These are phyloP conservation scores for Globisporangium polare DNA, from an alignment of 352 stramenopile genomes.

Conservation along the genomic window DNA sequence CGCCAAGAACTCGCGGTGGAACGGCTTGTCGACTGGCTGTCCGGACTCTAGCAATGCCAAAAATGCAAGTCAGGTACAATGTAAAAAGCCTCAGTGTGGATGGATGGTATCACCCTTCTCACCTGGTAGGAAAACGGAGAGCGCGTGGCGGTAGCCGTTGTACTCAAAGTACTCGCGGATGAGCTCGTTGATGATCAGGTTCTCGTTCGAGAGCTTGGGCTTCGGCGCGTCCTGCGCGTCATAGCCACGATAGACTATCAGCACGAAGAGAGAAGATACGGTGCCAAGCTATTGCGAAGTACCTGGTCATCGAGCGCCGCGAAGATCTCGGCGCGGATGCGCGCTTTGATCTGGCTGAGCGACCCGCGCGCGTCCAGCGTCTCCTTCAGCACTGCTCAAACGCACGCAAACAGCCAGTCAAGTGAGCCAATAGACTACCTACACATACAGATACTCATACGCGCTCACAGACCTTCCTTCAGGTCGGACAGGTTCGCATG, in stretches of 20 bases:
- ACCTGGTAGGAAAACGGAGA: slow-evolving; percentile 86
- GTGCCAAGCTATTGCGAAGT: not conserved
- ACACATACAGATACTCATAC: not conserved
- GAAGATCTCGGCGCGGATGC: slow-evolving; percentile 84
- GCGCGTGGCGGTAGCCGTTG: slow-evolving; percentile 89
- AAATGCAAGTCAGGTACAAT: not conserved
- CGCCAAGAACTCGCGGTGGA: slow-evolving; percentile 79
- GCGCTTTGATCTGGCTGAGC: slow-evolving; percentile 80
- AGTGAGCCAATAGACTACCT: not conserved
- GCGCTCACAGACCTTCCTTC: slow-evolving; percentile 35
- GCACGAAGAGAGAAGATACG: not conserved
- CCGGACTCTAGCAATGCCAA: slow-evolving; percentile 51
- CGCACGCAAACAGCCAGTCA: slow-evolving; percentile 4
- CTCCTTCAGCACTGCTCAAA: slow-evolving; percentile 68
- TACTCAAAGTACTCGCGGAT: slow-evolving; percentile 93
- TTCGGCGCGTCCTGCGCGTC: slow-evolving; percentile 37
- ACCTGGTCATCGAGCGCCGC: slow-evolving; percentile 79
- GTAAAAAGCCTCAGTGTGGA: not conserved
- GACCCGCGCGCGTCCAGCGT: slow-evolving; percentile 71
- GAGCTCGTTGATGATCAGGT: slow-evolving; percentile 93
- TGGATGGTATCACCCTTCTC: not conserved
- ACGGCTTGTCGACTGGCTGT: slow-evolving; percentile 71
- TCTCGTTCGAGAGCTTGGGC: slow-evolving; percentile 88
- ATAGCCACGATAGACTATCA: not conserved
- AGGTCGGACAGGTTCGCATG: slow-evolving; percentile 50